Evolutionary conservation across 1,284 basidiomycete genomes (phyloP), one percentile per base, ranked within the genome.

Genomic region (Ganoderma leucocontextum): DNA sequence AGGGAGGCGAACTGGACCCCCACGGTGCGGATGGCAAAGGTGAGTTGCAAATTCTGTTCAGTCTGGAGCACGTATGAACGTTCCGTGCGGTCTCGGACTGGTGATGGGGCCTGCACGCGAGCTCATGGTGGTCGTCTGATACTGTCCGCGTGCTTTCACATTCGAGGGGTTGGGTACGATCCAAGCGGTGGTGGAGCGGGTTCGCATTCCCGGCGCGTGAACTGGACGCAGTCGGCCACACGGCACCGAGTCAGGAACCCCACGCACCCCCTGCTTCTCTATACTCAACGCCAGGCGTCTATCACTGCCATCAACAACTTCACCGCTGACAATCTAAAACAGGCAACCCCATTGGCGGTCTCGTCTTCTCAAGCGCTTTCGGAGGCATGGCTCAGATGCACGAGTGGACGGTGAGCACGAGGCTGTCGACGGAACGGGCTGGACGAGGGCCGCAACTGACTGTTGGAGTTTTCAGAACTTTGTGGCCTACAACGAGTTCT

Each of bases 341-440:
- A 85, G 89, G 87, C 35, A 91, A 91, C 77, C 89, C 88, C 17
- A 85, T 90, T 64, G 92, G 90, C 59, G 89, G 88, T 8, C 81
- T 93, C 38, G 90, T 93, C 29, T 93, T 93, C 78, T 91, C 91
- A 41, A 87, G 77, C 73, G 90, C 90, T 19, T 92, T 92, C 79
- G 88, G 91, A 41, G 76, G 82, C 60, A 73, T 87, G n/a, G 72
- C 85, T 71, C 84, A 91, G 75, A 80, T 90, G 55, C 83, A 87
- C 71, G 87, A 91, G 73, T 93, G 91, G 91, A 91, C 89, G 65
- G 90, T 90, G 76, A 44, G 64, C 5, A 49, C 22, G 25, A 10
- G 68, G 12, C 38, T 38, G 36, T 36, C 1, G 7, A 9, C 8
- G 8, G 5, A 41, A 41, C 41, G 17, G 41, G 52, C 8, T 10